Evolutionary conservation across 2,329 filamentous ascomycete species (phyloP), one percentile per base, ranked within the genome.

Genomic region (Passalora sequoiae): DNA sequence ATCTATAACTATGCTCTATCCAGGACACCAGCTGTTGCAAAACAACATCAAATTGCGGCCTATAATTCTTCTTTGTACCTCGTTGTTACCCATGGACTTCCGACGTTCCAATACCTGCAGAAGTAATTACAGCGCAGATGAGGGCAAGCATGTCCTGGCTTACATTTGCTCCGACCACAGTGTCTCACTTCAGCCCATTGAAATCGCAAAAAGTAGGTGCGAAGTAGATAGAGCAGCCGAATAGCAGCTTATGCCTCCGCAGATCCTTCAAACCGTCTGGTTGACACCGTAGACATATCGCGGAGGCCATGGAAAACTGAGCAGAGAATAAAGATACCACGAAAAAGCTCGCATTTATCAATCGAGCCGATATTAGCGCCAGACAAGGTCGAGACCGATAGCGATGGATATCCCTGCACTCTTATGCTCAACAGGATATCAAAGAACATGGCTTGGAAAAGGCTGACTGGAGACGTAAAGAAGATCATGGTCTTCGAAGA

Each of bases 361-460:
- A 19, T 12, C 7, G n/a, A 3, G 13, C 3, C 28, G 28, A n/a
- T 15, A 16, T 15, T 16, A 16, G n/a, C n/a, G 10, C 13, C 25
- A 28, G 28, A 31, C 17, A 16, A 28, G 10, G 10, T 13, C 13
- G 28, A 31, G 28, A n/a, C 28, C 28, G 28, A 13, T 6, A 7
- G n/a, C n/a, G 8, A 31, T 16, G 13, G 28, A 8, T 33, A 33
- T 19, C 12, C 30, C 5, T 33, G 16, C 9, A 33, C 30, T 15
- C n/a, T 33, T 15, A 33, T 33, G 30, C 21, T 33, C 13, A 19
- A 19, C 7, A 7, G 15, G 15, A 33, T 19, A 15, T 17, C 30
- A 17, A 33, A 33, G 30, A 17, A 33, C 7, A 33, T 33, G 30
- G 30, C 15, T 19, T 33, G 30, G 30, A 33, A 33, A 19, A 15